A percentile compares a stretch with the other conserved stretches of the same genome.
Evolutionary conservation across 352 stramenopile species (phyloP).

Genomic region (Saprolegnia diclina): DNA sequence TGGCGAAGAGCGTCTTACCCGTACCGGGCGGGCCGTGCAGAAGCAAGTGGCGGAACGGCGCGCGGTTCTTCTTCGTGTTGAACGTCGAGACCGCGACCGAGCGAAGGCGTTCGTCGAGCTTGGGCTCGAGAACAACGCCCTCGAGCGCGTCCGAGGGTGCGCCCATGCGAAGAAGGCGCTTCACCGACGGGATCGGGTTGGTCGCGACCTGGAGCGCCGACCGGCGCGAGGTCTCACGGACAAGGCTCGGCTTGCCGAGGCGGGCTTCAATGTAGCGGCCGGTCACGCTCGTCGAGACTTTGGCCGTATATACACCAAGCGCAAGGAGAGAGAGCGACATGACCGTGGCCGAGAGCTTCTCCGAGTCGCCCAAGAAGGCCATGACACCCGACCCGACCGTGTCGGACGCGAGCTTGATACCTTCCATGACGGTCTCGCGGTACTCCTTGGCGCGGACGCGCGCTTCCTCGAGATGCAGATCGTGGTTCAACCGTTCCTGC

Average conservation of each 20-base stretch:
- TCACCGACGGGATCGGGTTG: slow-evolving; percentile 82
- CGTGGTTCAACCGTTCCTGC: slow-evolving; percentile 97
- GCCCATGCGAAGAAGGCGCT: slow-evolving; percentile 84
- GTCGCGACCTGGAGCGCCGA: slow-evolving; percentile 74
- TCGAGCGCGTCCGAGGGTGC: slow-evolving; percentile 91
- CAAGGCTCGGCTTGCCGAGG: slow-evolving; percentile 95
- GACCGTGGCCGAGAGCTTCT: slow-evolving; percentile 95
- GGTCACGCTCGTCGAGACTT: slow-evolving; percentile 87
- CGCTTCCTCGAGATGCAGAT: slow-evolving; percentile 95
- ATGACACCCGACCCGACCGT: slow-evolving; percentile 92
- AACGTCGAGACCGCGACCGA: slow-evolving; percentile 95
- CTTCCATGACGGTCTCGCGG: slow-evolving; percentile 93
- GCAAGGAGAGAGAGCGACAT: slow-evolving; percentile 91
- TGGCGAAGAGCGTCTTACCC: slow-evolving; percentile 99
- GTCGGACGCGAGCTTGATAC: slow-evolving; percentile 91
- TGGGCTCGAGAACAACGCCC: slow-evolving; percentile 90
- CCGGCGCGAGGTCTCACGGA: slow-evolving; percentile 94
- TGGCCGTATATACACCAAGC: slow-evolving; percentile 94
- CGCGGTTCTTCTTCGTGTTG: slow-evolving; percentile 98
- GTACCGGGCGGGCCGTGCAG: slow-evolving; percentile 97
- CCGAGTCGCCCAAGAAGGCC: slow-evolving; percentile 91
- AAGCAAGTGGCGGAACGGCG: slow-evolving; percentile 97
- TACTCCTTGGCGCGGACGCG: slow-evolving; percentile 89
- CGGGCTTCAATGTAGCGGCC: slow-evolving; percentile 95
- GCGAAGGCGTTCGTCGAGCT: slow-evolving; percentile 90